A percentile compares a stretch with the other conserved stretches of the same genome.
phyloP scores from a whole-genome alignment of 2,329 filamentous ascomycete species.

The Aspergillaceae sp. region DNA sequence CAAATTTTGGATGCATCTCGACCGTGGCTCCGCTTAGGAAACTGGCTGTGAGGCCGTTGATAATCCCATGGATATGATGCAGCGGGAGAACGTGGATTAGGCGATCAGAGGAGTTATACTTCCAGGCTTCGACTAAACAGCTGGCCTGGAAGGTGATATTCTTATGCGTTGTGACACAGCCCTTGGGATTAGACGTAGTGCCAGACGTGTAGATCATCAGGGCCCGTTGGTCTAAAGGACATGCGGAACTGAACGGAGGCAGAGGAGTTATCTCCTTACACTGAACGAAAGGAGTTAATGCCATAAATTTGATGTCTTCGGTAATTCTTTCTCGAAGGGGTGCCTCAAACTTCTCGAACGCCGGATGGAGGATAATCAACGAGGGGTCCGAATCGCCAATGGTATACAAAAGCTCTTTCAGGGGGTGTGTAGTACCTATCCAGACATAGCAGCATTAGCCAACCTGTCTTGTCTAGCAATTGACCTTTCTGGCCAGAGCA shows the following conservation, averaged over 20 bases:
- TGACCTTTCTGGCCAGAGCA: neutral
- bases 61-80: slow-evolving; percentile 44
- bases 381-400: slow-evolving; percentile 36
- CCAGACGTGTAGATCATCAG: slow-evolving; percentile 38
- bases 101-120: slow-evolving; percentile 30
- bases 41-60: slow-evolving; percentile 42
- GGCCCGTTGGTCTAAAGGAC: slow-evolving; percentile 24
- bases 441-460: neutral
- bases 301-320: slow-evolving; percentile 23
- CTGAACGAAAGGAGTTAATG: slow-evolving; percentile 18
- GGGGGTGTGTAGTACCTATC: slow-evolving; percentile 34
- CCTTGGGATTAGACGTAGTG: slow-evolving; percentile 35
- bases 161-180: slow-evolving; percentile 37
- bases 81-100: slow-evolving; percentile 44
- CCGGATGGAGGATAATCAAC: slow-evolving; percentile 33
- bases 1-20: slow-evolving; percentile 42
- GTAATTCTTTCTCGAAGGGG: slow-evolving; percentile 23
- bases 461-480: neutral
- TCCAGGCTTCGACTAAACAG: slow-evolving; percentile 24
- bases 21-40: slow-evolving; percentile 40
- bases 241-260: slow-evolving; percentile 24
- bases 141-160: slow-evolving; percentile 28
- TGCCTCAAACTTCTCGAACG: slow-evolving; percentile 27
- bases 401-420: slow-evolving; percentile 35
- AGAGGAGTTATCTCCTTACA: slow-evolving; percentile 13